A percentile compares a stretch with the other conserved stretches of the same genome.
Conservation (phyloP, 2,329 filamentous ascomycete genomes). For the Hymenotorrendiella dingleyae region DNA sequence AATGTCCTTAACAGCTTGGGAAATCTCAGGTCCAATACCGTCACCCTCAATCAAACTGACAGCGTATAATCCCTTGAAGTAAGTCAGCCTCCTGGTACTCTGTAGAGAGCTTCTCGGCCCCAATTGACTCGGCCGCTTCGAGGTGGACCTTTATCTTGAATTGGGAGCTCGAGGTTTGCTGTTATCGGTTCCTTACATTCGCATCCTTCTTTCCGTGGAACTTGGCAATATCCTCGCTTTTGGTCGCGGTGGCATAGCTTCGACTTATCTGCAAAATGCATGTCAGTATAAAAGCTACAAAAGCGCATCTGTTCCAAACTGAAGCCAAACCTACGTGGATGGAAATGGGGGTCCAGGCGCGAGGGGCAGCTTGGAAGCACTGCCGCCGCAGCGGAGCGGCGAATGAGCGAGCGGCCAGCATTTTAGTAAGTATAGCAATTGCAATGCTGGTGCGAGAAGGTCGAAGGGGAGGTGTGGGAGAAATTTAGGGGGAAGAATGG, state of each 20-base stretch:
- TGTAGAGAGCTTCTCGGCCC: slow-evolving; percentile 5
- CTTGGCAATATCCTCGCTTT: slow-evolving; percentile 72
- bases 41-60: slow-evolving; percentile 98
- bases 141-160: slow-evolving; percentile 11
- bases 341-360: slow-evolving; percentile 43
- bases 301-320: too few relatives aligned
- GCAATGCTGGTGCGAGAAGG: slow-evolving; percentile 11
- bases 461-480: slow-evolving; percentile 11
- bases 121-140: slow-evolving; percentile 21
- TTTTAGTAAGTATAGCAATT: slow-evolving; percentile 43
- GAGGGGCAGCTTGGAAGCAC: slow-evolving; percentile 65
- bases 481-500: slow-evolving; percentile 12
- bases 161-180: too few relatives aligned
- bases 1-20: slow-evolving; percentile 97
- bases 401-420: slow-evolving; percentile 78
- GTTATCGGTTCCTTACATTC: slow-evolving; percentile 58
- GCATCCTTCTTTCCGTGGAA: slow-evolving; percentile 87
- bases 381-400: slow-evolving; percentile 70
- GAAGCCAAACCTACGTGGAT: slow-evolving; percentile 61
- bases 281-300: too few relatives aligned
- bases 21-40: slow-evolving; percentile 96
- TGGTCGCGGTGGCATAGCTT: slow-evolving; percentile 51
- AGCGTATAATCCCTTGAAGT: slow-evolving; percentile 76
- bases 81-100: slow-evolving; percentile 16
- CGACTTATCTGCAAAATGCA: too few relatives aligned